Evolutionary conservation across 1,284 basidiomycete species (phyloP).

Genomic region (Fomitiporia mediterranea): DNA sequence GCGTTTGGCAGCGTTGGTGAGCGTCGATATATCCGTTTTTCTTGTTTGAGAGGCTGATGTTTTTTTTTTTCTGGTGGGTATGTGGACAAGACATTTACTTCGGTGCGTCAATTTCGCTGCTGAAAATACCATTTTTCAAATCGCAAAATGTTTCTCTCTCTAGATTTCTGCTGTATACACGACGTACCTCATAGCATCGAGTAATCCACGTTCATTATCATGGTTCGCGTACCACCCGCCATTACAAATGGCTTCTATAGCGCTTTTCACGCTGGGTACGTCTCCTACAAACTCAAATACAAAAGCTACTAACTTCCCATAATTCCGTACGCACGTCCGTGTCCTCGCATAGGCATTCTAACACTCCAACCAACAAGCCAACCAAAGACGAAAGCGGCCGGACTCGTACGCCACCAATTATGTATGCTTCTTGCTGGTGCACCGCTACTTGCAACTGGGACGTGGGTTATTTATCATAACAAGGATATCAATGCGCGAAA

Average conservation of each 20-base stretch:
- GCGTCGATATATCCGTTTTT: conserved; percentile 19
- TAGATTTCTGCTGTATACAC: conserved; percentile 17
- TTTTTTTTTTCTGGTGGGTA: not conserved
- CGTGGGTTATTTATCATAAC: conserved; percentile 48
- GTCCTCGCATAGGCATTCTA: conserved; percentile 57
- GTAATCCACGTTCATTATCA: conserved; percentile 42
- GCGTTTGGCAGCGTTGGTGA: conserved; percentile 37
- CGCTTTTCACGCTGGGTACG: conserved; percentile 55
- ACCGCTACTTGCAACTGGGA: conserved; percentile 51
- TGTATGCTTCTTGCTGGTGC: conserved; percentile 49
- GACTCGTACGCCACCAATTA: conserved; percentile 58
- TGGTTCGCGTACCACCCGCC: conserved; percentile 66
- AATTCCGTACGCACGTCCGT: too few species aligned
- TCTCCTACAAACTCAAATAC: not conserved
- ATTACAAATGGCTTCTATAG: conserved; percentile 52
- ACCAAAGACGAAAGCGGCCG: conserved; percentile 59
- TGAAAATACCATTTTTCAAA: too few species aligned
- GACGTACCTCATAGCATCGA: conserved; percentile 37
- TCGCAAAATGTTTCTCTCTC: too few species aligned
- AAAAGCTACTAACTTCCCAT: too few species aligned
- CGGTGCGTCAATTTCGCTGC: not conserved
- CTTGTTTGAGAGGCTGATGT: too few species aligned
- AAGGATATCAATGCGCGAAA: conserved; percentile 42
- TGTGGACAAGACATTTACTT: not conserved
- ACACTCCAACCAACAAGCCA: conserved; percentile 73